Evolutionary conservation across 257 asterid species (phyloP), one percentile per base, ranked within the genome.

Genomic region (Solanum commersonii): DNA sequence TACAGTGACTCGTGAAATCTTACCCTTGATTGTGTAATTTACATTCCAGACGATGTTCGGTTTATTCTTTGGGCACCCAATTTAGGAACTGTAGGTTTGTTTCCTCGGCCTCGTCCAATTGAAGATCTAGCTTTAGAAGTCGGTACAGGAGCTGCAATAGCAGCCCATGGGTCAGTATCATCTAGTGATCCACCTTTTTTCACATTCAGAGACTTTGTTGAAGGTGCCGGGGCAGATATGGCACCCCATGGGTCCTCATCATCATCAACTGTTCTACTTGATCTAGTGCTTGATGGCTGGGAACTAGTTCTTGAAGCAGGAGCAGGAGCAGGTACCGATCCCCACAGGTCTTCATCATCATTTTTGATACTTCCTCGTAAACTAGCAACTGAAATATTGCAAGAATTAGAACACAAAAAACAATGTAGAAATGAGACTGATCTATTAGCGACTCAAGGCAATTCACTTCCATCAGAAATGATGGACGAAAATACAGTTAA

Each of bases 41-140:
- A 93, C 90, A 88, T 89, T 84, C 95, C 99, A 3, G 95, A 95
- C 74, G 98, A 94, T 85, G 99, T 93, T 90, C 99, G 93, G 91
- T 95, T 96, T 89, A 97, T 93, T 93, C 95, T 93, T 88, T 93
- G 98, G 27, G 99, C 99, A 86, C 98, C 99, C 88, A 96, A 88
- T 90, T 84, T 94, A 0, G 94, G 94, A 87, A 96, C 98, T 86
- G 98, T 92, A 82, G 97, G 88, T 92, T 94, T 97, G 15, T 49
- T 82, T 49, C 93, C 95, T 74, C 98, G 91, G 44, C 98, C 95
- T 90, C 99, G 96, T 25, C 93, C 97, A 12, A 84, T 86, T 22
- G 92, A 90, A 29, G 98, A 98, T 92, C 93, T 97, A 89, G 90
- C 89, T 89, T 92, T 95, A 6, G 98, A 89, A 73, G 95, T 93